Evolutionary conservation across 2,329 filamentous ascomycete species (phyloP), one percentile per base, ranked within the genome.

Genomic region (Cryphonectria parasitica): DNA sequence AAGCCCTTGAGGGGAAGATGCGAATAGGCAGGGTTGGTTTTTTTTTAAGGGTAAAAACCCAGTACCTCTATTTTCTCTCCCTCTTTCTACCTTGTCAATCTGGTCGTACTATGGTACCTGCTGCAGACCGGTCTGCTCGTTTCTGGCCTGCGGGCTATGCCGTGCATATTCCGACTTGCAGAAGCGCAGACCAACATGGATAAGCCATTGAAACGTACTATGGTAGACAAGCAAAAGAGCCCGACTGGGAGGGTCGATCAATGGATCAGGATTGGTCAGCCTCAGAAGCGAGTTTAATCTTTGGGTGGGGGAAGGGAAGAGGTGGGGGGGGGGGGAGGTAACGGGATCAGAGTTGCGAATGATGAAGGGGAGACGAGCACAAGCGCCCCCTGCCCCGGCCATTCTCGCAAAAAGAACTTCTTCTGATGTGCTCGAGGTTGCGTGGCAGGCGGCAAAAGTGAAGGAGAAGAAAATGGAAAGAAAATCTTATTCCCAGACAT

Each of bases 121-220:
- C 22, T 34, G 10, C 11, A 36, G 17, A 7, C 31, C 58, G 58
- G 5, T n/a, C 58, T 61, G 58, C 58, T 64, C 36, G n/a, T 22
- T 65, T n/a, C 17, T 41, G 49, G 49, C 36, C 52, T 22, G 31
- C 65, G 54, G 65, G 54, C 65, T 22, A 19, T 45, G 54, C 54
- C 54, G 39, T 67, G 65, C 65, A 60, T 67, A 41, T 36, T 11
- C 22, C 19, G 31, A 39, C 52, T 49, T 60, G 65, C 65, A 67
- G 39, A 34, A 60, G 36, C 36, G 56, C 17, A 64, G 39, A 31
- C 34, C 52, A 66, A 58, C 65, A 67, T 60, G 65, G 65, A 60
- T n/a, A 66, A 43, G 64, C 52, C 52, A 34, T 60, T 66, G 64
- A 43, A 43, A 66, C 52, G 28, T 43, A 15, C 34, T 34, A 34